Base-by-base conservation (phyloP, 495 filamentous ascomycete species). In the Chlorociboria aeruginascens region DNA sequence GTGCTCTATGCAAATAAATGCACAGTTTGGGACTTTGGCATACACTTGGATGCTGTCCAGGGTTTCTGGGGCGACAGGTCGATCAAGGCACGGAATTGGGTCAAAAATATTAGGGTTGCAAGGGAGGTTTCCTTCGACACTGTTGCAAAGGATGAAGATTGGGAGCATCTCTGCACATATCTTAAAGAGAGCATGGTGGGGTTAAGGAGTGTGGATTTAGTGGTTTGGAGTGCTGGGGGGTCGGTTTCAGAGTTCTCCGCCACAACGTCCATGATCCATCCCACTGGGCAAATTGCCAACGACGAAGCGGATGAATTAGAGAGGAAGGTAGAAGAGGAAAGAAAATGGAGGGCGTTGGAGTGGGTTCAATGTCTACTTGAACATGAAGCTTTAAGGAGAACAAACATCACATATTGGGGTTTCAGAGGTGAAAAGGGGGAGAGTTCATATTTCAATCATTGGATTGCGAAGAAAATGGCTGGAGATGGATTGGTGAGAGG, bases 11-110 rank as follows among this genome's bases (percentile, higher is more conserved):
- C 60, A 6, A 31, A n/a, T 8, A 44, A 46, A 7, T 66, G 71
- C 46, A 59, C 58, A 1, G n/a, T 40, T 8, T 76, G 76, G 56
- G 66, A 70, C 54, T 78, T 78, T 57, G 69, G 68, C 30, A 60
- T 57, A 25, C 55, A 72, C 56, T 56, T 73, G 49, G 75, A 76
- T 49, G 67, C 73, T 29, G 57, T 73, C 6, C 53, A 63, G 25
- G 68, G 72, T 8, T 78, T 79, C 54, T 61, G 75, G 35, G 20
- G 17, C 3, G 51, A 54, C 40, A 37, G 55, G 13, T 25, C 32
- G 2, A 10, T 32, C 7, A 29, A 16, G 8, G 55, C 55, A 2
- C 41, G 55, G 32, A 32, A 16, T 12, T 30, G 10, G 39, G 40
- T 54, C 17, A 45, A 33, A 35, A 40, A 42, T 7, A 16, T 58